Evolutionary conservation across 257 asterid genomes (phyloP).

Genomic region (Primulina eburnea): DNA sequence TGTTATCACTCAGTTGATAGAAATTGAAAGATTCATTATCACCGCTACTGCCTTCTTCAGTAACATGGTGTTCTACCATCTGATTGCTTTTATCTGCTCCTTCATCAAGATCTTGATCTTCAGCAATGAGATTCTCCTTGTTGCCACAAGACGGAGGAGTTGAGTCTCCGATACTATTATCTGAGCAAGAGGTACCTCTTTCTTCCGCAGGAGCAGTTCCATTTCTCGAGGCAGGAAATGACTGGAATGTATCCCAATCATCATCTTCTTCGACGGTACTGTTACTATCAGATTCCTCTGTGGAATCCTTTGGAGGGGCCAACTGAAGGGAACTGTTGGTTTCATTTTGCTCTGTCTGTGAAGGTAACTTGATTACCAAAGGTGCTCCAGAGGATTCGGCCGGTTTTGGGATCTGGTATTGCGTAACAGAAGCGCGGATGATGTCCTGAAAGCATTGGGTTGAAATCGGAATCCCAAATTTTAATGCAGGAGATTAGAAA

Average conservation of each 20-base stretch:
- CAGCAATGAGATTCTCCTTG: conserved; percentile 23
- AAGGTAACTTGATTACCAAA: conserved; percentile 69
- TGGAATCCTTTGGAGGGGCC: conserved; percentile 35
- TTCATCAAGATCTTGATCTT: conserved; percentile 32
- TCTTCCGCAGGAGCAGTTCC: conserved; percentile 49
- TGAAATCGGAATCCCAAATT: conserved; percentile 20
- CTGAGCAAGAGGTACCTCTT: conserved; percentile 29
- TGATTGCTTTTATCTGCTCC: conserved; percentile 25
- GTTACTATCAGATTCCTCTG: conserved; percentile 21
- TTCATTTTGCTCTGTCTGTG: conserved; percentile 38
- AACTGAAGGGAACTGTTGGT: conserved; percentile 37
- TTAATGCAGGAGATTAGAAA: not conserved
- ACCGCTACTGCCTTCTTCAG: conserved; percentile 21
- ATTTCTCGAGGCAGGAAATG: conserved; percentile 69
- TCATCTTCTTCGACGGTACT: conserved; percentile 48
- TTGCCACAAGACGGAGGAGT: conserved; percentile 32
- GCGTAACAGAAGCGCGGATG: conserved; percentile 77
- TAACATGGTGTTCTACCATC: conserved; percentile 29
- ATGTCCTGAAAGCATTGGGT: conserved; percentile 61
- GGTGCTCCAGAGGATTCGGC: conserved; percentile 47
- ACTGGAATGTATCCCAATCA: conserved; percentile 98
- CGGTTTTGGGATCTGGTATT: conserved; percentile 58
- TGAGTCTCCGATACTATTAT: conserved; percentile 24
- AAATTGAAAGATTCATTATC: conserved; percentile 23
- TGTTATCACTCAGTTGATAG: conserved; percentile 18